Evolutionary conservation across 345 rosid species (phyloP), one percentile per base, ranked within the genome.

Genomic region (Alliaria petiolata): DNA sequence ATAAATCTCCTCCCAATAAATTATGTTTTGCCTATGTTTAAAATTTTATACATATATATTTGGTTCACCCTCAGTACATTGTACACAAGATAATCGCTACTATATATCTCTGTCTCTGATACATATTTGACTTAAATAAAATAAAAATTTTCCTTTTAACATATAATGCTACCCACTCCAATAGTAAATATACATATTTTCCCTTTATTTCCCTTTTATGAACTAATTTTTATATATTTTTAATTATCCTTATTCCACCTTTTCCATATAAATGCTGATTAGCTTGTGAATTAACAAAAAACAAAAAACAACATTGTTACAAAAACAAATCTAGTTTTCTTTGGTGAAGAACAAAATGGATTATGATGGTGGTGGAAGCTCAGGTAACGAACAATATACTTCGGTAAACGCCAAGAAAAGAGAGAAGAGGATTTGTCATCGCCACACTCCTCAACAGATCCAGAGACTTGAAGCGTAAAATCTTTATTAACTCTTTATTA

Each of bases 371-470:
- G 63, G 57, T 39, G 83, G 78, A 46, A 62, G 66, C 69, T 75
- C 80, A 19, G 69, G 80, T 50, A 83, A 80, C 54, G 88, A 82
- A 22, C 83, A 80, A 36, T 72, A 60, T 14, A 8, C 63, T 60
- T 64, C 68, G 0, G 33, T 49, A 45, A 36, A 74, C 22, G 6
- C 36, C 54, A 74, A 15, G 44, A 79, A 43, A 19, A 80, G 78
- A 39, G 82, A 66, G 63, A 30, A 44, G 26, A 60, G 3, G 30
- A 22, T n/a, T 1, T 76, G 47, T 55, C 85, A 75, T 69, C 92
- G 97, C 45, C 97, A 88, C 43, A 71, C 80, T n/a, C 1, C 78
- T 58, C 56, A 72, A 0, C 92, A 91, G 55, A 85, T 80, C 35
- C 79, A 80, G 15, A 38, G 3, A 25, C 95, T 88, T 11, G 92